Evolutionary conservation across 1,284 basidiomycete genomes (phyloP), one percentile per base, ranked within the genome.

Genomic region (Hymenochaete sp.): DNA sequence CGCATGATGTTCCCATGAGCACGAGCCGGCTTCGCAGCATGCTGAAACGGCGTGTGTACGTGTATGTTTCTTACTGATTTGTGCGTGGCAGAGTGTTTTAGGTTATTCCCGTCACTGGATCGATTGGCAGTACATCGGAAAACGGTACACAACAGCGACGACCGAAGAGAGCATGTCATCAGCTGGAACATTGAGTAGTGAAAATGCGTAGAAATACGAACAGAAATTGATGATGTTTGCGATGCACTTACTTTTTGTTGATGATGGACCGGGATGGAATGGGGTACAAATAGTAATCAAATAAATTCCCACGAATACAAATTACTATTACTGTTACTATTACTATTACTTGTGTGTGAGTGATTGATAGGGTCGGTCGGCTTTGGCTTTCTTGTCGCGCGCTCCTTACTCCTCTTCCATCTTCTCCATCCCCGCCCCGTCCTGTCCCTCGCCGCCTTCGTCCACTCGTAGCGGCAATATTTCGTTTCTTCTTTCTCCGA

Each of bases 61-160:
- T 6, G 14, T 35, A 11, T 10, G 53, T 60, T 42, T 53, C 55
- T 43, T 24, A 43, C 10, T 9, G 19, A n/a, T 18, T 5, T 19
- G 7, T 22, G 14, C 45, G 3, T 14, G 28, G 21, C 53, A 82
- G 79, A 75, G 39, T 89, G 85, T 59, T 72, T 73, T 58, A 75
- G 82, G 29, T 65, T 89, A 32, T 86, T 82, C 56, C 83, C 81
- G 13, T 75, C 75, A 14, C 72, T 73, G 32, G 82, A 85, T 14
- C 71, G 78, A 4, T 62, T 88, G 1, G 77, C 82, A 71, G 54
- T 63, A 8, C 86, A 89, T 57, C 72, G 83, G 42, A 82, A 77
- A 56, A 74, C 79, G 40, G 83, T 85, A 55, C 85, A 88, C 59
- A 65, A 71, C 47, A 70, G 73, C 0, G 73, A 77, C 16, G 75